These are phyloP conservation scores for Dacryopinax spathularia DNA, from an alignment of 768 basidiomycete species.

Conservation along the genomic window DNA sequence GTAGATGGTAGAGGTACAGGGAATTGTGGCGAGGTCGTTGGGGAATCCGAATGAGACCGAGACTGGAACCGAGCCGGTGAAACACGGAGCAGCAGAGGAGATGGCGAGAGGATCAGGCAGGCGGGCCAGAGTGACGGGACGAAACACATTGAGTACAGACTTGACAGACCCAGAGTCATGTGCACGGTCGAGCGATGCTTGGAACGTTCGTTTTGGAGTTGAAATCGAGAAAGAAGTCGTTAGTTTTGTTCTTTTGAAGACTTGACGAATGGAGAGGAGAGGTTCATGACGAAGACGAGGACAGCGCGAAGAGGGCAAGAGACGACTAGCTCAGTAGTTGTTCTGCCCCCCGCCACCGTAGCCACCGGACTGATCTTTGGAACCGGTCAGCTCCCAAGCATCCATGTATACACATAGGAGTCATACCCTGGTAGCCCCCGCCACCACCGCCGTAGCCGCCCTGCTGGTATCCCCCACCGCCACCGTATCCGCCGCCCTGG, in stretches of 20 bases:
- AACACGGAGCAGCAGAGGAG: constrained; percentile 2
- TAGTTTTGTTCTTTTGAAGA: background rate
- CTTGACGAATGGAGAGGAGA: background rate
- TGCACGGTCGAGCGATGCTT: background rate
- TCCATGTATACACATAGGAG: background rate
- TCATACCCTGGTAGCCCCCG: constrained; percentile 12
- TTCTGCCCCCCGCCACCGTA: constrained; percentile 14
- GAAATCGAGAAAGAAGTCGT: background rate
- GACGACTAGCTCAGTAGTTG: constrained; percentile 6
- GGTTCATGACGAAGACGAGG: background rate
- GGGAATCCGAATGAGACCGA: constrained; percentile 4
- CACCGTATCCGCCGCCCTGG: constrained; percentile 6
- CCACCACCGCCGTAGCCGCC: constrained; percentile 20
- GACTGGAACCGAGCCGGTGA: background rate
- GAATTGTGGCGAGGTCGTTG: constrained; percentile 1
- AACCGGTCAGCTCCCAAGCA: constrained; percentile 4
- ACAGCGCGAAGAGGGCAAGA: background rate
- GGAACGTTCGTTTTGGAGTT: background rate
- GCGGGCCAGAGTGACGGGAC: background rate
- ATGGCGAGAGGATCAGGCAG: constrained; percentile 2
- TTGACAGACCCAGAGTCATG: constrained; percentile 1
- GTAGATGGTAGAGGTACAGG: background rate
- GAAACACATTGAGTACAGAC: constrained; percentile 3
- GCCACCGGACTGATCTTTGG: constrained; percentile 10
- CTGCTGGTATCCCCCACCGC: constrained; percentile 8